phyloP scores from a whole-genome alignment of 1,284 basidiomycete species.

The Meira nashicola region DNA sequence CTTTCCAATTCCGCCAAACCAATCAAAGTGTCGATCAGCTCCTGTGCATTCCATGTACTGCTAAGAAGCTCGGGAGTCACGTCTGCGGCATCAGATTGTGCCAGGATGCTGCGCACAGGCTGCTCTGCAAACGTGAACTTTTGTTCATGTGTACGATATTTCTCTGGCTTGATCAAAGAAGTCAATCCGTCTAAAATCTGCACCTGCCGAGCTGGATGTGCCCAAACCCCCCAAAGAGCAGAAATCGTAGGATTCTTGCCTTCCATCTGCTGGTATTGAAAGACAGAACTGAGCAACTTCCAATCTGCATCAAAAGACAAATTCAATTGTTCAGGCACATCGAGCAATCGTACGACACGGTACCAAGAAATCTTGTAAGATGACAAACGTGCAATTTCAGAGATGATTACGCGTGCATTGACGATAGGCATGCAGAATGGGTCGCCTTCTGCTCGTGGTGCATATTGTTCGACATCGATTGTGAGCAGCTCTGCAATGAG shows the following conservation, averaged over 20 bases:
- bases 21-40: slow-evolving; percentile 77
- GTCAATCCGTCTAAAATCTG: slow-evolving; percentile 81
- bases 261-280: slow-evolving; percentile 44
- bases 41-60: slow-evolving; percentile 89
- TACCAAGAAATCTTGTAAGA: slow-evolving; percentile 39
- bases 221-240: slow-evolving; percentile 61
- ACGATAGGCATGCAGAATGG: background rate
- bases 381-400: slow-evolving; percentile 21
- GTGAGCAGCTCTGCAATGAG: slow-evolving; percentile 42
- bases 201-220: slow-evolving; percentile 77
- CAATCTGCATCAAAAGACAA: slow-evolving; percentile 53
- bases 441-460: slow-evolving; percentile 9
- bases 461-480: slow-evolving; percentile 23
- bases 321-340: slow-evolving; percentile 54
- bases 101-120: slow-evolving; percentile 36
- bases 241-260: slow-evolving; percentile 53
- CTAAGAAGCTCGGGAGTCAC: slow-evolving; percentile 69
- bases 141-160: slow-evolving; percentile 55
- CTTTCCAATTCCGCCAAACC: slow-evolving; percentile 89
- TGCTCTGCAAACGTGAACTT: slow-evolving; percentile 68
- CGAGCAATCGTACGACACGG: slow-evolving; percentile 53
- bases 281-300: slow-evolving; percentile 39
- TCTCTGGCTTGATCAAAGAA: slow-evolving; percentile 64
- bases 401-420: slow-evolving; percentile 18
- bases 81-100: slow-evolving; percentile 25